Evolutionary conservation across 148 eudicot genomes (phyloP), one percentile per base, ranked within the genome.

Genomic region (Rhododendron griersonianum): DNA sequence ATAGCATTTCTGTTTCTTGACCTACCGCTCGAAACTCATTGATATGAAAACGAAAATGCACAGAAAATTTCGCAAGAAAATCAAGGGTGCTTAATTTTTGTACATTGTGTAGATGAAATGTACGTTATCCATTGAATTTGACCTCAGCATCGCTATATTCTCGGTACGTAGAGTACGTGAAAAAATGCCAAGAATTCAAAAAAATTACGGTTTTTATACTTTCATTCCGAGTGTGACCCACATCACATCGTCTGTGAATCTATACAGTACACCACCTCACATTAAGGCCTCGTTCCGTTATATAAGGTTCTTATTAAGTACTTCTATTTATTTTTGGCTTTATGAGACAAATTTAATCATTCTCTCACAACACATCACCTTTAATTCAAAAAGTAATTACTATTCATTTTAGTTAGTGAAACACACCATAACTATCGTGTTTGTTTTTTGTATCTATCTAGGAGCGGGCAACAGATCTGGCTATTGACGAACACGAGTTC

Each of bases 401-500:
- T 30, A 41, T 6, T 41, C 6, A 41, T 41, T 41, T 41, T 41
- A 6, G 1, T 41, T 41, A 41, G 8, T 41, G 45, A 41, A 41
- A 41, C 45, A 41, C 7, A 41, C 7, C 45, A 41, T 41, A 41
- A 41, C 45, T 5, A 41, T 5, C 1, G 8, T 41, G 33, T 11
- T 4, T 11, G 11, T 8, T 61, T 4, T 11, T 11, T 16, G 18
- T 23, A 8, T 78, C 13, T 0, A 21, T 75, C 5, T 44, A 84
- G 86, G 84, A 84, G 11, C 19, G 21, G 11, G 85, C 2, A 19
- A 73, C 77, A 3, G 1, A n/a, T 6, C 71, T 80, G 23, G 1
- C 15, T 3, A 11, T 84, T 4, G 6, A 30, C 8, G 84, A 84
- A 0, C 89, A 87, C 81, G 74, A 53, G 15, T 87, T 84, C 80